Evolutionary conservation across 208 protist genomes (phyloP).

Genomic region (Porcisia deanei): DNA sequence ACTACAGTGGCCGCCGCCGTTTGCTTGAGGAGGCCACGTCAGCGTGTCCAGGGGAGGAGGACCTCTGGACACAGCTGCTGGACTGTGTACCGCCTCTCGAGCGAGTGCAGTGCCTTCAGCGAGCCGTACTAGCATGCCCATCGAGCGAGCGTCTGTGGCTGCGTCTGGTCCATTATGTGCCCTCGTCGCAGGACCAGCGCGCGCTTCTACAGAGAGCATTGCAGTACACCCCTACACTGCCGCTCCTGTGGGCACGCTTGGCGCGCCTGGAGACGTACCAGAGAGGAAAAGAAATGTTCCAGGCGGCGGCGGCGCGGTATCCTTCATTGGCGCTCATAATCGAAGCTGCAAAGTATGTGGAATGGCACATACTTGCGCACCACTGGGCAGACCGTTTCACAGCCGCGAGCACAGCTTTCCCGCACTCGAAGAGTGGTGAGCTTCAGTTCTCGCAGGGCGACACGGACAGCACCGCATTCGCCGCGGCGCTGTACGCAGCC

Average conservation of each 20-base stretch:
- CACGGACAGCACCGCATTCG: neutral
- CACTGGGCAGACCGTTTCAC: constrained; percentile 23
- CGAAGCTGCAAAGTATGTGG: constrained; percentile 81
- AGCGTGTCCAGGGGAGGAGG: constrained; percentile 54
- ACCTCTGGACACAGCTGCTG: constrained; percentile 71
- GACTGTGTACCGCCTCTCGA: constrained; percentile 49
- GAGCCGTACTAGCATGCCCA: constrained; percentile 74
- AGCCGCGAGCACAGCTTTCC: neutral
- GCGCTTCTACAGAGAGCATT: constrained; percentile 64
- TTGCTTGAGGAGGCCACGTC: constrained; percentile 72
- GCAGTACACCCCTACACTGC: constrained; percentile 58
- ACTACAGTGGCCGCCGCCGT: constrained; percentile 43
- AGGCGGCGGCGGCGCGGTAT: constrained; percentile 53
- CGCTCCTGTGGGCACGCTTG: constrained; percentile 71
- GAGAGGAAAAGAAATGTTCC: constrained; percentile 71
- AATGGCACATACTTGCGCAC: constrained; percentile 47
- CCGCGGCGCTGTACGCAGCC: neutral
- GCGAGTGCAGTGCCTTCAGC: constrained; percentile 56
- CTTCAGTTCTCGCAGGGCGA: neutral
- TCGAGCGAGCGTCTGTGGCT: constrained; percentile 76
- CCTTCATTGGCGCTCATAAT: constrained; percentile 68
- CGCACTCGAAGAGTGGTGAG: no score
- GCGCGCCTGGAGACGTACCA: constrained; percentile 62
- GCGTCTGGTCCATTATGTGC: constrained; percentile 50
- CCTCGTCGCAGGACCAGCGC: constrained; percentile 49